phyloP scores from a whole-genome alignment of 2,329 filamentous ascomycete species.

The Ophiocordyceps polyrhachis-furcata region DNA sequence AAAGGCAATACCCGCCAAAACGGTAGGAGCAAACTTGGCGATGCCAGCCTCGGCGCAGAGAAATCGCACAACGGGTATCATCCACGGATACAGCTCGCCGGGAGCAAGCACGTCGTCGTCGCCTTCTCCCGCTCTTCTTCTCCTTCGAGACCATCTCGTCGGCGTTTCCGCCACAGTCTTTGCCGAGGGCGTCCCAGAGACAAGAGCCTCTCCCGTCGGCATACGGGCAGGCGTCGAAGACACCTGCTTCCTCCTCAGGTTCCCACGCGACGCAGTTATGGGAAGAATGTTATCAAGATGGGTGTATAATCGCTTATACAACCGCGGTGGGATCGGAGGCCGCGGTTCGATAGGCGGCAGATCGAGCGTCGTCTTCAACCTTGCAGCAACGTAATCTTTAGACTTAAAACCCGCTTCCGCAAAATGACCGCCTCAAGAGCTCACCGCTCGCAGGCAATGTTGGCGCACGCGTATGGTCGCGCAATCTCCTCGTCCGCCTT shows the following conservation, averaged over 20 bases:
- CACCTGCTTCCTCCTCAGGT: conserved; percentile 13
- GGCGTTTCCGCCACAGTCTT: conserved; percentile 15
- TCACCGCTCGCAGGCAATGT: conserved; percentile 77
- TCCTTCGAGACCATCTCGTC: conserved; percentile 21
- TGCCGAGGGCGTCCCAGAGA: conserved; percentile 19
- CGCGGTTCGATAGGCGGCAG: conserved; percentile 58
- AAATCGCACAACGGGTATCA: conserved; percentile 47
- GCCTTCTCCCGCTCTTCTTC: conserved; percentile 5
- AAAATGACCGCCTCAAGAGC: neutral
- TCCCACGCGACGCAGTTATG: conserved; percentile 4
- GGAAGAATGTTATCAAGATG: conserved; percentile 61
- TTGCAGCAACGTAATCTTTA: conserved; percentile 18
- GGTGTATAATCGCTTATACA: conserved; percentile 69
- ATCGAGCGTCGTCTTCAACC: conserved; percentile 57
- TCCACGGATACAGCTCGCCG: conserved; percentile 36
- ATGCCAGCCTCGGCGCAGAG: conserved; percentile 43
- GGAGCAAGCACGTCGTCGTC: neutral
- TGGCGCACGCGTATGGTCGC: conserved; percentile 66
- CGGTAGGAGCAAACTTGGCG: conserved; percentile 46
- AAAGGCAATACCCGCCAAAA: conserved; percentile 54
- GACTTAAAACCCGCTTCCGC: neutral
- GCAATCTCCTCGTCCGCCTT: conserved; percentile 78
- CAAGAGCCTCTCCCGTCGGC: conserved; percentile 25
- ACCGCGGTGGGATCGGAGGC: conserved; percentile 58
- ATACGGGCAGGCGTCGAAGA: conserved; percentile 11